Percentiles rank a stretch among this genome's conserved stretches.
These are phyloP conservation scores for Pythium brachiatum DNA, from an alignment of 352 stramenopile species.

Conservation along the genomic window DNA sequence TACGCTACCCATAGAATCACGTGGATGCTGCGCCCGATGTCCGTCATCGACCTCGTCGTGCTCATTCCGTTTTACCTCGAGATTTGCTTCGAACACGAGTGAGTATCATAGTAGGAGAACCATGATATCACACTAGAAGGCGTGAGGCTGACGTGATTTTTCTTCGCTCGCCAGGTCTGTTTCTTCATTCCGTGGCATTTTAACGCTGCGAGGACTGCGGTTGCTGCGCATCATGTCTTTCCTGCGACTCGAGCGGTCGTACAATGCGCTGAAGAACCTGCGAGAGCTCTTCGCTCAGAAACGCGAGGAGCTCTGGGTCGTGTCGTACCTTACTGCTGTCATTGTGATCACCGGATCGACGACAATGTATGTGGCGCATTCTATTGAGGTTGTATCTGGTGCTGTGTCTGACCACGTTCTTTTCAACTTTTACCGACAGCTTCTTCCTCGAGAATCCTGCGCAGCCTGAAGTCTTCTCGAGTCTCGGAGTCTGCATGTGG, in stretches of 20 bases:
- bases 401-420: background rate
- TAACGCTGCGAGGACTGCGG: conserved; percentile 70
- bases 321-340: conserved; percentile 78
- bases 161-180: conserved; percentile 24
- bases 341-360: conserved; percentile 79
- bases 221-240: conserved; percentile 82
- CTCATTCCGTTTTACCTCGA: conserved; percentile 81
- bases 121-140: conserved; percentile 2
- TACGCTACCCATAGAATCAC: conserved; percentile 35
- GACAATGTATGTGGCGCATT: conserved; percentile 57
- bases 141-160: background rate
- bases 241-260: conserved; percentile 71
- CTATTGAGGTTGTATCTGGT: background rate
- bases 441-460: conserved; percentile 79
- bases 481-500: conserved; percentile 69
- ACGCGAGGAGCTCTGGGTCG: conserved; percentile 71
- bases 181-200: conserved; percentile 43
- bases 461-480: conserved; percentile 78
- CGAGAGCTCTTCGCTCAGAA: conserved; percentile 73
- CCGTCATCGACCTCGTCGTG: conserved; percentile 72
- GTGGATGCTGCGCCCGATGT: conserved; percentile 82
- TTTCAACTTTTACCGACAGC: conserved; percentile 22
- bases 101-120: conserved; percentile 13
- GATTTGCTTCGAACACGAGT: conserved; percentile 67
- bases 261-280: conserved; percentile 75